Base-by-base conservation (phyloP, 2,329 filamentous ascomycete species). In the Pyrenochaeta sp. region DNA sequence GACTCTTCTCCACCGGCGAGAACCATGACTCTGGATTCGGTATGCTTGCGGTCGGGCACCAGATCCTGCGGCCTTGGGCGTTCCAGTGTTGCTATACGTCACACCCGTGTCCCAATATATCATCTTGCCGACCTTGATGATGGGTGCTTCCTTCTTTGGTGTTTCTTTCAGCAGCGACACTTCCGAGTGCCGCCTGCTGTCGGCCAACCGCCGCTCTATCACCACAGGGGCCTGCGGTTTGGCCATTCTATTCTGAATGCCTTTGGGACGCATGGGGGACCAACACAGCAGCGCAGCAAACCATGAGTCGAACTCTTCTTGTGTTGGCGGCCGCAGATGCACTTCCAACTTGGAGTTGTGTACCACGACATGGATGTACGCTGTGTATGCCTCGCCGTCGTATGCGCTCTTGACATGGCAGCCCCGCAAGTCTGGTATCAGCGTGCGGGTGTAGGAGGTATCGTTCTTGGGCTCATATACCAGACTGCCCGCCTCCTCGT, bases 61-160 rank as follows among this genome's bases (percentile, higher is more conserved):
- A 2, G 65, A 65, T 1, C 54, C 59, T 8, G 62, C 64, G 10
- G 72, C 65, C 48, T 75, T 75, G 32, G 74, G 72, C 12, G 75
- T 71, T 32, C 74, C 76, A 13, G 74, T 77, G 65, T 80, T 81
- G 72, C 77, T 81, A 69, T 88, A 83, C 5, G 79, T 81, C 24
- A 83, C 78, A 61, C 81, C 82, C 8, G 81, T 95, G 78, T 98
- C 93, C 94, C 73, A 76, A 46, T 96, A 84, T 72, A 83, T 81
- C 82, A 84, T 84, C 66, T 83, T 83, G 34, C 82, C 82, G 55
- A 97, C 92, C 75, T 98, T 99, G 81, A 98, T 98, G 65, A 98
- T 95, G 54, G 90, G 88, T 3, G 88, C 86, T 61, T 92, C 90
- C 44, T 69, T 71, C 51, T 71, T 95, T 52, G 90, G 88, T 9